Conservation (phyloP, 257 asterid species). For the Fraxinus anomala region DNA sequence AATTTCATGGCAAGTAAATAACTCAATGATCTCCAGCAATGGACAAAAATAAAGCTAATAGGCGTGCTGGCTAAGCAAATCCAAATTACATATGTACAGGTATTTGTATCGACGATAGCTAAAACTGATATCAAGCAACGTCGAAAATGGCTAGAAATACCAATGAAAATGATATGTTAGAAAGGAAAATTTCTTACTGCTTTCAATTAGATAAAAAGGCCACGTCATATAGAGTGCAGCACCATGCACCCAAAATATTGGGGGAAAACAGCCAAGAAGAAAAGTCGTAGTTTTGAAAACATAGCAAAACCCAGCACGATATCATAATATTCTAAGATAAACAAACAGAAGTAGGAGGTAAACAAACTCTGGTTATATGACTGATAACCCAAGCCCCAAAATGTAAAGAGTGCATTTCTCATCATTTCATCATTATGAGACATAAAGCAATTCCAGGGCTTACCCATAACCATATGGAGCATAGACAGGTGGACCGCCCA, state of each 20-base stretch:
- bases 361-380: background rate
- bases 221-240: background rate
- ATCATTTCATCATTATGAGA: background rate
- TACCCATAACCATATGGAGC: conserved; percentile 61
- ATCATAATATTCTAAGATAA: background rate
- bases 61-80: background rate
- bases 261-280: background rate
- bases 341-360: background rate
- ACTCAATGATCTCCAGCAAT: background rate
- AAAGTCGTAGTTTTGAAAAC: conserved; percentile 6
- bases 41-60: background rate
- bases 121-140: too few relatives aligned
- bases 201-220: too few relatives aligned
- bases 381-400: background rate
- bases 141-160: background rate
- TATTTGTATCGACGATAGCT: background rate
- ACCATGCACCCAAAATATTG: background rate
- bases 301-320: background rate
- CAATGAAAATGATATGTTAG: background rate
- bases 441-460: conserved; percentile 35
- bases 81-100: too few relatives aligned
- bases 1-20: background rate
- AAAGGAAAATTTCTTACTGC: background rate
- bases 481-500: conserved; percentile 52
- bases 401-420: background rate